Conservation (phyloP, 306 rosid genomes). For the Geum urbanum region DNA sequence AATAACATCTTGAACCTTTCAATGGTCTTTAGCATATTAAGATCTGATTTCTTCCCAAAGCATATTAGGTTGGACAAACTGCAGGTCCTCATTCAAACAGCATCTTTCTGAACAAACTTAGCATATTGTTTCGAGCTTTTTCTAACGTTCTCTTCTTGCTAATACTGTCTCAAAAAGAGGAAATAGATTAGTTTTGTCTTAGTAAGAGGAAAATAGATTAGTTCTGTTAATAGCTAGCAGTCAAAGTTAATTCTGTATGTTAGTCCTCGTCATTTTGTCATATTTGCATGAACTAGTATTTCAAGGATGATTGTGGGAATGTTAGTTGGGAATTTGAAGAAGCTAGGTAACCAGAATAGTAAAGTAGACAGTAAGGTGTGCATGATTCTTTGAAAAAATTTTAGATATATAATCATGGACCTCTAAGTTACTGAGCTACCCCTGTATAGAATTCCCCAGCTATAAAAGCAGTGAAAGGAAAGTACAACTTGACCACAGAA, state of each 20-base stretch:
- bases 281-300: background rate
- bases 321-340: background rate
- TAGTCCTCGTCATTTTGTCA: no score
- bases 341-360: background rate
- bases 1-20: background rate
- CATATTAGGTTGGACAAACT: background rate
- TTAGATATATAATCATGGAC: no score
- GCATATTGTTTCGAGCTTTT: background rate
- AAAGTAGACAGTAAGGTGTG: background rate
- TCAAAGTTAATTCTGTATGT: background rate
- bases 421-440: background rate
- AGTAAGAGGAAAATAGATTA: background rate
- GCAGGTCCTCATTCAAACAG: background rate
- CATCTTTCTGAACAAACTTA: background rate
- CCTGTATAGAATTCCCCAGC: background rate
- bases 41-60: background rate
- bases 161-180: background rate
- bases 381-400: background rate
- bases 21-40: background rate
- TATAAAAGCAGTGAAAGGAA: background rate
- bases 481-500: background rate
- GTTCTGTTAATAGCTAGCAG: background rate
- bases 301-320: background rate
- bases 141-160: conserved; percentile 1
- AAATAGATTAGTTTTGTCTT: background rate